Evolutionary conservation across 2,329 filamentous ascomycete species (phyloP).

Genomic region (Trichoderma endophyticum): DNA sequence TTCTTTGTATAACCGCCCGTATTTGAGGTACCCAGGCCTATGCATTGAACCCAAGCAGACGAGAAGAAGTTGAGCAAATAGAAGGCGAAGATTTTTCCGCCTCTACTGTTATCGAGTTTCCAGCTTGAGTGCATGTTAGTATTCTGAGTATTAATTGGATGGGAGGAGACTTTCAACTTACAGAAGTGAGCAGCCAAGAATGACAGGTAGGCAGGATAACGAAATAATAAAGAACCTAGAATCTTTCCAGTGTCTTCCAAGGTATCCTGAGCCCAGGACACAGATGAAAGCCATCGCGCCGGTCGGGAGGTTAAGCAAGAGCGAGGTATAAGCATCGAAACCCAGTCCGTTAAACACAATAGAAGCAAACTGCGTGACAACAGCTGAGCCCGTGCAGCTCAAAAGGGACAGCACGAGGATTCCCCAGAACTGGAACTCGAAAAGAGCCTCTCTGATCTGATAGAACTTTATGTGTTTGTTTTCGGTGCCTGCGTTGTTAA

Average conservation of each 20-base stretch:
- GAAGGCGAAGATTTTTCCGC: background rate
- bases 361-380: background rate
- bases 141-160: background rate
- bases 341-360: background rate
- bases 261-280: background rate
- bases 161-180: background rate
- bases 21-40: background rate
- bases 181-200: background rate
- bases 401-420: background rate
- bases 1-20: background rate
- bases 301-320: background rate
- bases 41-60: background rate
- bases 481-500: background rate
- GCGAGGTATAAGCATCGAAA: background rate
- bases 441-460: background rate
- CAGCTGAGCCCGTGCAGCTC: background rate
- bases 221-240: background rate
- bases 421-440: background rate
- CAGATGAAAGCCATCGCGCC: background rate
- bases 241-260: background rate
- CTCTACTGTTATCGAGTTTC: background rate
- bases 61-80: background rate
- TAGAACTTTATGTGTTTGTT: background rate
- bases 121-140: background rate
- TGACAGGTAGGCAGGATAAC: background rate